phyloP scores from a whole-genome alignment of 169 alveolate species.

The Blepharisma undulans region DNA sequence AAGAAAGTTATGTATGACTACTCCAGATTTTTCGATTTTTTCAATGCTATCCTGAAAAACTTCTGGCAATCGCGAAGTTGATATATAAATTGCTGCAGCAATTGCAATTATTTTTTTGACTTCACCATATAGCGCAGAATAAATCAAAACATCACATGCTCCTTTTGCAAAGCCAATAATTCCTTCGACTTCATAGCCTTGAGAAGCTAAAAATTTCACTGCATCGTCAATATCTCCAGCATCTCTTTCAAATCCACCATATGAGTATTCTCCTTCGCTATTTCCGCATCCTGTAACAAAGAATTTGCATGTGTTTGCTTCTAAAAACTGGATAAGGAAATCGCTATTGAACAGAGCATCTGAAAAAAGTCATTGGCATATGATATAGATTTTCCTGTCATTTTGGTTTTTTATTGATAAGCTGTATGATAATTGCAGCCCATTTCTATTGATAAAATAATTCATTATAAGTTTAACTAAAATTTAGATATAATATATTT shows the following conservation, averaged over 20 bases:
- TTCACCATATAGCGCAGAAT: background rate
- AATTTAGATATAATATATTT: no score
- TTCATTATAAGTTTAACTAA: no score
- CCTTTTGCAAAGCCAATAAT: conserved; percentile 26
- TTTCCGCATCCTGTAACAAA: background rate
- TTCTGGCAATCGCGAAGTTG: background rate
- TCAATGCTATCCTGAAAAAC: background rate
- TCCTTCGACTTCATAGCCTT: background rate
- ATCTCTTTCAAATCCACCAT: background rate
- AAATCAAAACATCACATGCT: background rate
- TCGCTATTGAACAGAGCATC: background rate
- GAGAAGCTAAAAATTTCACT: background rate
- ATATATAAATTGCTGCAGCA: background rate
- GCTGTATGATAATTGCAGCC: background rate
- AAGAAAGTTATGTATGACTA: background rate
- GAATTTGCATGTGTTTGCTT: background rate
- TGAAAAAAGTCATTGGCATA: background rate
- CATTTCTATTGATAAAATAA: no score
- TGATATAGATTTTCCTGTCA: background rate
- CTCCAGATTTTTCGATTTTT: conserved; percentile 1
- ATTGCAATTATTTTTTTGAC: background rate
- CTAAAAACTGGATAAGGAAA: background rate
- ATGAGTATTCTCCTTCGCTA: conserved; percentile 20
- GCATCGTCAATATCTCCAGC: background rate
- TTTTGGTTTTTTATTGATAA: background rate